Evolutionary conservation across 169 alveolate species (phyloP).

Genomic region (Sarcocystis neurona): DNA sequence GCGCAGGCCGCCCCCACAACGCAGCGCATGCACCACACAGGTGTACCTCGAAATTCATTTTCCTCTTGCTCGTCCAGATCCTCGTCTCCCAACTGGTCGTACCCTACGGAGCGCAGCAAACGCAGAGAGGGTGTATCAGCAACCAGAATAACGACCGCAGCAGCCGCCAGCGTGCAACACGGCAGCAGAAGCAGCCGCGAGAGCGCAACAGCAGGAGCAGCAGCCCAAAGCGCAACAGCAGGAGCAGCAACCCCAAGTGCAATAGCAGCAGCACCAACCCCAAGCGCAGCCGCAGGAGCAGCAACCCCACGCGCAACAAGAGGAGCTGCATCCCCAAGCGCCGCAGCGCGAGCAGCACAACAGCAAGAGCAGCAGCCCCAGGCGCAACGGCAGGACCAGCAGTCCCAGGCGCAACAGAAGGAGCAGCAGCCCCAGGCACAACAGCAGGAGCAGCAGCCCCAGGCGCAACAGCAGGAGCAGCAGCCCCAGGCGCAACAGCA

Average conservation of each 20-base stretch:
- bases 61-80: slow-evolving; percentile 53
- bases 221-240: neutral
- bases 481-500: too few species aligned
- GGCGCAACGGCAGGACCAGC: too few species aligned
- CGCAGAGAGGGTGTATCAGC: neutral
- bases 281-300: neutral
- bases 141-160: neutral
- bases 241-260: neutral
- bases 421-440: too few species aligned
- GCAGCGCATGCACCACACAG: neutral
- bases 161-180: neutral
- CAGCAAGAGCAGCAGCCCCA: too few species aligned
- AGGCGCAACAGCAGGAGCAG: too few species aligned
- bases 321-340: too few species aligned
- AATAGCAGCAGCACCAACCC: neutral
- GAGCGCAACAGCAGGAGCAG: neutral
- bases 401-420: too few species aligned
- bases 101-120: slow-evolving; percentile 31
- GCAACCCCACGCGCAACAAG: too few species aligned
- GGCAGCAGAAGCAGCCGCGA: neutral
- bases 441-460: too few species aligned
- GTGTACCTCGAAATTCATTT: slow-evolving; percentile 44
- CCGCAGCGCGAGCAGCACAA: too few species aligned
- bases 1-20: too few species aligned
- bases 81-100: slow-evolving; percentile 63